These are phyloP conservation scores for Saxispiralis lemnorum DNA, from an alignment of 495 filamentous ascomycete genomes.

Conservation along the genomic window DNA sequence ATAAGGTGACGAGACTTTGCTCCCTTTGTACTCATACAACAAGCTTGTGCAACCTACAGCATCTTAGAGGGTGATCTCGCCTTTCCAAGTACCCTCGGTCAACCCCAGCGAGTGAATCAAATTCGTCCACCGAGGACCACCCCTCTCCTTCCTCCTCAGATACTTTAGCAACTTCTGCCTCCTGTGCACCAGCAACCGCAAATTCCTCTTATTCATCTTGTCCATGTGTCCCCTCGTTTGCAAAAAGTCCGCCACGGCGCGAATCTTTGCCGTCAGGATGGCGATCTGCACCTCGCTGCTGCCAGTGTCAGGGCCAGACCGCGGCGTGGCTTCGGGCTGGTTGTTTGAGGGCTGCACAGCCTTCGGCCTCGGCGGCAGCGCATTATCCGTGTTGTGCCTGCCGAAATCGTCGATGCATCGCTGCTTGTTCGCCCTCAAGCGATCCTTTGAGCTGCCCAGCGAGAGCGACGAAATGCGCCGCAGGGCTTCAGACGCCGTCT, in stretches of 20 bases:
- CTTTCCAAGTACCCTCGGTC: conserved; percentile 70
- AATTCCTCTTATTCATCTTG: conserved; percentile 83
- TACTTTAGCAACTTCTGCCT: conserved; percentile 76
- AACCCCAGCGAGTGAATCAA: conserved; percentile 66
- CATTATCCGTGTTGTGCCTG: conserved; percentile 68
- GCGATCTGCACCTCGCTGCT: conserved; percentile 91
- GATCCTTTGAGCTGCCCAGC: conserved; percentile 59
- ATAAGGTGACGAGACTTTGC: no score
- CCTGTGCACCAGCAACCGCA: conserved; percentile 70
- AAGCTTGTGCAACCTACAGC: no score
- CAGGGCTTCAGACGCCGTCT: conserved; percentile 47
- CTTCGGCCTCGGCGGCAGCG: conserved; percentile 23
- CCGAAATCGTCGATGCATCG: conserved; percentile 78
- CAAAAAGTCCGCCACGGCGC: conserved; percentile 48
- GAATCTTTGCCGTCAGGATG: conserved; percentile 90
- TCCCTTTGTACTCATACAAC: no score
- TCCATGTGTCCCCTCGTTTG: conserved; percentile 43
- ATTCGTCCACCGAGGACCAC: conserved; percentile 73
- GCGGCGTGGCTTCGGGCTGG: conserved; percentile 34
- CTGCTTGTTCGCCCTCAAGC: conserved; percentile 57
- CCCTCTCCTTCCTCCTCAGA: conserved; percentile 73
- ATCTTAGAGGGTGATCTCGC: conserved; percentile 48
- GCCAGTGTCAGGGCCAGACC: conserved; percentile 78
- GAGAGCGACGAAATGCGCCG: conserved; percentile 54
- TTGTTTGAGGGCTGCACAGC: background rate